phyloP scores from a whole-genome alignment of 768 basidiomycete genomes.

The Erythrobasidium yunnanense region DNA sequence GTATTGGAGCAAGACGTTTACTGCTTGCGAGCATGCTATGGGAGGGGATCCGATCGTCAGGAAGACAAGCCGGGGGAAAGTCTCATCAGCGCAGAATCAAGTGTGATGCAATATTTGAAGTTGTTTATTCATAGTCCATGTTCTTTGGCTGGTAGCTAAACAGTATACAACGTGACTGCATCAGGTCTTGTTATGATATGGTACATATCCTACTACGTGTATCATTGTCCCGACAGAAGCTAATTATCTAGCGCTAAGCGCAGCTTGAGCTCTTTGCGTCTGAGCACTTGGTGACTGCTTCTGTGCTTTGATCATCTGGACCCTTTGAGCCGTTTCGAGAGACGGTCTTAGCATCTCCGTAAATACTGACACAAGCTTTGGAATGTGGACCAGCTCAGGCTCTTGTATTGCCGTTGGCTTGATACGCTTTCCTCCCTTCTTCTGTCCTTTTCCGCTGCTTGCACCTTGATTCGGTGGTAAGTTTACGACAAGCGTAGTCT shows the following conservation, averaged over 20 bases:
- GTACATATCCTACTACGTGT: no score
- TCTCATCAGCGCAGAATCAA: no score
- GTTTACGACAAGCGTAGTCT: slow-evolving; percentile 1
- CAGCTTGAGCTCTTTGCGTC: not conserved
- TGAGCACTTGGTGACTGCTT: not conserved
- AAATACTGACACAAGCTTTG: slow-evolving; percentile 75
- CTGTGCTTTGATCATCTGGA: slow-evolving; percentile 2
- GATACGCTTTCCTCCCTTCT: slow-evolving; percentile 26
- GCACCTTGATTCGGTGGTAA: not conserved
- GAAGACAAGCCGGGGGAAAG: no score
- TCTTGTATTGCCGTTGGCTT: slow-evolving; percentile 52
- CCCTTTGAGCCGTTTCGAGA: slow-evolving; percentile 19
- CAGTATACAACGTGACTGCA: not conserved
- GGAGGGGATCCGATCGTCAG: no score
- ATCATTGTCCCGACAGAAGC: no score
- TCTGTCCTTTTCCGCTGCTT: slow-evolving; percentile 12
- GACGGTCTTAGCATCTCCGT: slow-evolving; percentile 65
- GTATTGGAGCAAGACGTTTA: no score
- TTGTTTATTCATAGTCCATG: not conserved
- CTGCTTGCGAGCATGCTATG: no score
- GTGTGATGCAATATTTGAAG: no score
- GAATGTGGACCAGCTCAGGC: slow-evolving; percentile 66
- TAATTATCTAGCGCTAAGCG: no score
- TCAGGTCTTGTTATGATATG: not conserved
- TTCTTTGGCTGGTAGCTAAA: not conserved